Percentiles rank a stretch among this genome's conserved stretches.
These are phyloP conservation scores for Scutellaria baicalensis DNA, from an alignment of 257 asterid genomes.

Conservation along the genomic window DNA sequence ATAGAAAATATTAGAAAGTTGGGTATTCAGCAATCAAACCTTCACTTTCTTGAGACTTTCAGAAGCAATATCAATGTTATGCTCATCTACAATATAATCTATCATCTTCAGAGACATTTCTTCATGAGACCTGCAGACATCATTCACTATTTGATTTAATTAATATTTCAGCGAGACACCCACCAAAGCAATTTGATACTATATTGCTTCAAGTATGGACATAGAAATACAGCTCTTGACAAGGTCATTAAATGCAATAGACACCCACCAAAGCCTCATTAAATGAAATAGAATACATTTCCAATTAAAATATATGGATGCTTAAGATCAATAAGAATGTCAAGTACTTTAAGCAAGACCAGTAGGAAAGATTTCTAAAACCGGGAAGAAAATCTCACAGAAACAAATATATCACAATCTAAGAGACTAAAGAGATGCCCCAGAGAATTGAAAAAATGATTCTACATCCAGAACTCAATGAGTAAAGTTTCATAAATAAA, in stretches of 20 bases:
- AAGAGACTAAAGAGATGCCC: not conserved
- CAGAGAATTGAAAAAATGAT: not conserved
- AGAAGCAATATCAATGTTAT: constrained; percentile 63
- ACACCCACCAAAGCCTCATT: no score
- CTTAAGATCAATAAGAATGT: not conserved
- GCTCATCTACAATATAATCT: constrained; percentile 71
- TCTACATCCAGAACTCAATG: not conserved
- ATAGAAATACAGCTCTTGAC: not conserved
- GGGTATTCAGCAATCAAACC: constrained; percentile 37
- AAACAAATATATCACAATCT: not conserved
- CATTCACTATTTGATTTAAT: constrained; percentile 7
- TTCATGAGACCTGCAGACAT: constrained; percentile 77
- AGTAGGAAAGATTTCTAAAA: not conserved
- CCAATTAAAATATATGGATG: constrained; percentile 1
- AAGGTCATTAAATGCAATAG: not conserved
- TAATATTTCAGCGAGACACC: constrained; percentile 6
- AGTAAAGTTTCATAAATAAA: not conserved
- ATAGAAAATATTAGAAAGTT: not conserved
- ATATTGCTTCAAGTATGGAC: not conserved
- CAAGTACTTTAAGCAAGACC: not conserved
- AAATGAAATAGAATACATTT: not conserved
- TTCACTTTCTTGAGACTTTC: constrained; percentile 56
- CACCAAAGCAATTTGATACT: not conserved
- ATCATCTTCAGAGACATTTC: constrained; percentile 88
- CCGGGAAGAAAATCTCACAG: not conserved